Conservation (phyloP, 805 yeast genomes). For the Starmerella apicola region DNA sequence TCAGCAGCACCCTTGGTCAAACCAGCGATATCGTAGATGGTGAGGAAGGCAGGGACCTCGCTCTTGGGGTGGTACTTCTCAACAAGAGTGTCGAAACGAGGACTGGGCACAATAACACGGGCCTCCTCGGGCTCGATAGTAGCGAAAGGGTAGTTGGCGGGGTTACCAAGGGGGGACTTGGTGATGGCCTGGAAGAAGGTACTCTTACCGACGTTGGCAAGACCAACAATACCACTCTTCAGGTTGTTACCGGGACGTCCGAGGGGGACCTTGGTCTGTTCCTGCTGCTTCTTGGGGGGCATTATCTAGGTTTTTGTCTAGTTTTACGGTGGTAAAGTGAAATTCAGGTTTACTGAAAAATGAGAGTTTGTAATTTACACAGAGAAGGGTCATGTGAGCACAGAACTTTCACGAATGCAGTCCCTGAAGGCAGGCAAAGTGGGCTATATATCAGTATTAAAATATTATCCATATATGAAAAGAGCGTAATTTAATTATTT, state of each 20-base stretch:
- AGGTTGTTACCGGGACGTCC: constrained; percentile 74
- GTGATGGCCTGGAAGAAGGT: constrained; percentile 97
- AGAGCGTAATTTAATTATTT: too few relatives aligned
- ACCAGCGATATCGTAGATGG: constrained; percentile 96
- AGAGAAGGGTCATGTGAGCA: too few relatives aligned
- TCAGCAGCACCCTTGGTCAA: constrained; percentile 91
- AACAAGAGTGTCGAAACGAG: constrained; percentile 67
- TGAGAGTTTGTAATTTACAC: too few relatives aligned
- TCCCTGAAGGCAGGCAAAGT: too few relatives aligned
- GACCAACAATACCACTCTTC: constrained; percentile 83
- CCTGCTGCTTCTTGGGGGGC: constrained; percentile 67
- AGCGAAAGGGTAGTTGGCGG: constrained; percentile 97
- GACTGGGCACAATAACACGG: constrained; percentile 83
- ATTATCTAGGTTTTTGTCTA: too few relatives aligned
- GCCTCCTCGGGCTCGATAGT: constrained; percentile 98
- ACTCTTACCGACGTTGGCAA: constrained; percentile 79
- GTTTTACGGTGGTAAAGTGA: too few relatives aligned
- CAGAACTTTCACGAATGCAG: too few relatives aligned
- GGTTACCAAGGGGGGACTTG: constrained; percentile 81
- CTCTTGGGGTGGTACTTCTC: constrained; percentile 68
- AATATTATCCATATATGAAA: too few relatives aligned
- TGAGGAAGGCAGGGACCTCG: constrained; percentile 82
- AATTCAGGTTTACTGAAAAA: too few relatives aligned
- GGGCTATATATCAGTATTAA: too few relatives aligned
- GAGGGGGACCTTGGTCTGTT: constrained; percentile 60